These are phyloP conservation scores for Leishmania tropica DNA, from an alignment of 208 protist species.

Conservation along the genomic window DNA sequence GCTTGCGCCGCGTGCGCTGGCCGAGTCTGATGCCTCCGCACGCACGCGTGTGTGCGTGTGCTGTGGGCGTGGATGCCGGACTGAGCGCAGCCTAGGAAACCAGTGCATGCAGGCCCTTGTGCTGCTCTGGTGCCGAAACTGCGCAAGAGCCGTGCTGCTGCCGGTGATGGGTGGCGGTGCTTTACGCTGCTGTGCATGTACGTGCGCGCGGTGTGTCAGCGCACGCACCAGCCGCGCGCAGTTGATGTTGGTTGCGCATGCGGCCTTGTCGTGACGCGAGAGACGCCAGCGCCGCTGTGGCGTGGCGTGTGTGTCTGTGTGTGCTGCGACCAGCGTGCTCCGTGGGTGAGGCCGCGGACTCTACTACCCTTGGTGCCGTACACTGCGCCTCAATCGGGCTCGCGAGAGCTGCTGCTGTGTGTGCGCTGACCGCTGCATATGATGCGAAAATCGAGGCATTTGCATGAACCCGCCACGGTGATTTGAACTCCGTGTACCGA, in stretches of 20 bases:
- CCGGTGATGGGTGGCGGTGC: too few species aligned
- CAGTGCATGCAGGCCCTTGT: too few species aligned
- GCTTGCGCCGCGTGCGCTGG: too few species aligned
- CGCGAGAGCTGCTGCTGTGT: conserved; percentile 11
- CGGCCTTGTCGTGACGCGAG: conserved; percentile 29
- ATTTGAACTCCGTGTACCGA: conserved; percentile 22
- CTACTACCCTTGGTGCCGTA: conserved; percentile 16
- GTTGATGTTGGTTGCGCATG: conserved; percentile 14
- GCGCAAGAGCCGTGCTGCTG: too few species aligned
- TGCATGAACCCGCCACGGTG: conserved; percentile 23
- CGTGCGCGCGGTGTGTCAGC: conserved; percentile 5
- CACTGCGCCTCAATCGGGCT: conserved; percentile 21
- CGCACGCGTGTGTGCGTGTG: too few species aligned
- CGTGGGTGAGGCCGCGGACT: conserved; percentile 24
- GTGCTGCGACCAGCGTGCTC: neutral
- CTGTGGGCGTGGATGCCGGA: too few species aligned
- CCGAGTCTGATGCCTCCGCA: too few species aligned
- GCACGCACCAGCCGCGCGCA: conserved; percentile 29
- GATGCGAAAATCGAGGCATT: conserved; percentile 12
- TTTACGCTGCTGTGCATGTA: neutral
- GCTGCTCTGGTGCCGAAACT: too few species aligned
- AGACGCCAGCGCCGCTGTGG: neutral
- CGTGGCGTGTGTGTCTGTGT: neutral
- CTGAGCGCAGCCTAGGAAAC: too few species aligned
- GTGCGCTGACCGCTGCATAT: neutral